Evolutionary conservation across 2,329 filamentous ascomycete species (phyloP), one percentile per base, ranked within the genome.

Genomic region (Periconia digitata): DNA sequence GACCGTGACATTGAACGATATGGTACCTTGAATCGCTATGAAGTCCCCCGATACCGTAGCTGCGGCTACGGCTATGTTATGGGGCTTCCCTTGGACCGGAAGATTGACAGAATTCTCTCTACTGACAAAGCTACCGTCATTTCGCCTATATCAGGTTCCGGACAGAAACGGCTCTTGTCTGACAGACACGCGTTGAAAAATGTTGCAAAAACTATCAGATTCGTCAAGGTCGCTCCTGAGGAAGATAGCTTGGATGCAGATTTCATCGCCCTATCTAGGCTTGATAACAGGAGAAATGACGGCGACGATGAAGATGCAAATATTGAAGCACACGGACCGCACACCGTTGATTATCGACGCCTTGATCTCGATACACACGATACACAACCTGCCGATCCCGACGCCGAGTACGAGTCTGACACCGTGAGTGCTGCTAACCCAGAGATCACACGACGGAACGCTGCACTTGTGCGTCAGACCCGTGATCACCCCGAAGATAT

Each of bases 1-100:
- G 92, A 97, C 61, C 75, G 79, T 4, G 79, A 90, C 40, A 90
- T 94, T 55, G 70, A 87, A 38, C 80, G 80, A 21, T 96, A 92
- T 66, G 89, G 89, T 2, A 80, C 82, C 22, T 79, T 88, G 34
- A 85, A 96, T 65, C 83, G 82, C 29, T 88, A 87, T 55, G 81
- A 80, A 45, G 73, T 95, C 10, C 90, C 91, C 0, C 61, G 72
- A 2, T 96, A 95, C 64, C 79, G 79, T 51, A 85, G 90, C 6
- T 74, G 75, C 51, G 89, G 90, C 13, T 75, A 76, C 46, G 90
- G 90, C 2, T 79, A 78, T 48, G 75, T 96, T 1, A 69, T 97
- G 12, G 92, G 92, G 0, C 74, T 86, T 0, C 67, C 76, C 1
- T 73, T 74, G 2, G 76, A 78, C 38, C 75, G 86, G 47, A 81